A percentile compares a stretch with the other conserved stretches of the same genome.
Evolutionary conservation across 768 basidiomycete genomes (phyloP).

Genomic region (Lactarius sp.): DNA sequence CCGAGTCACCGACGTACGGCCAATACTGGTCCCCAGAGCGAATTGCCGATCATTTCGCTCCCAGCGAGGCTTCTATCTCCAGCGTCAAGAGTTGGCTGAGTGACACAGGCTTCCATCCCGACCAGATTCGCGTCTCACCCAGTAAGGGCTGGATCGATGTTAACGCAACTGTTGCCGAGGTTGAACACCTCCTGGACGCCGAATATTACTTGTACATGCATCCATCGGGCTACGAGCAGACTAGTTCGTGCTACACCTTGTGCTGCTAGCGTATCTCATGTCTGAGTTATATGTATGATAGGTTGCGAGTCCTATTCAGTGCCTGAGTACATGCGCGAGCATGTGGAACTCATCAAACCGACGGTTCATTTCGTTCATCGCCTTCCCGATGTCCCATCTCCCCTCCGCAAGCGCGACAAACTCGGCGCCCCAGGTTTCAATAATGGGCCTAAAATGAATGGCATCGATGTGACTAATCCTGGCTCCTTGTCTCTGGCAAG

Average conservation of each 20-base stretch:
- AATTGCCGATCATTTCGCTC: slow-evolving; percentile 42
- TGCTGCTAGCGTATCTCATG: not conserved
- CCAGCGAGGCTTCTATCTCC: slow-evolving; percentile 35
- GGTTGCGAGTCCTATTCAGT: slow-evolving; percentile 41
- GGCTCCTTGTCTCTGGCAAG: too few species aligned
- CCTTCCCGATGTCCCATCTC: not conserved
- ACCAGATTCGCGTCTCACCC: slow-evolving; percentile 33
- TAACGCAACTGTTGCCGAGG: slow-evolving; percentile 39
- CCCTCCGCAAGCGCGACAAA: slow-evolving; percentile 15
- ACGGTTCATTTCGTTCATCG: slow-evolving; percentile 37
- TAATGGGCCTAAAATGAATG: slow-evolving; percentile 26
- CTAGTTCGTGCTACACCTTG: slow-evolving; percentile 30
- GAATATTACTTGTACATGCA: slow-evolving; percentile 42
- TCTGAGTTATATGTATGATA: not conserved
- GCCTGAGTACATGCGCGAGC: slow-evolving; percentile 35
- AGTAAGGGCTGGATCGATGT: slow-evolving; percentile 41
- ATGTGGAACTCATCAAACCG: too few species aligned
- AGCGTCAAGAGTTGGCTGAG: slow-evolving; percentile 40
- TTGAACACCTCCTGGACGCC: slow-evolving; percentile 40
- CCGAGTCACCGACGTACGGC: slow-evolving; percentile 42
- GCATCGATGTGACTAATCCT: slow-evolving; percentile 17
- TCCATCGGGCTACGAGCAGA: slow-evolving; percentile 35
- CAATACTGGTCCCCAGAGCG: slow-evolving; percentile 41
- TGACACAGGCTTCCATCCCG: slow-evolving; percentile 34
- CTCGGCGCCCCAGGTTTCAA: slow-evolving; percentile 26